Percentiles rank a stretch among this genome's conserved stretches.
Evolutionary conservation across 345 rosid species (phyloP).

Genomic region (Bretschneidera sinensis): DNA sequence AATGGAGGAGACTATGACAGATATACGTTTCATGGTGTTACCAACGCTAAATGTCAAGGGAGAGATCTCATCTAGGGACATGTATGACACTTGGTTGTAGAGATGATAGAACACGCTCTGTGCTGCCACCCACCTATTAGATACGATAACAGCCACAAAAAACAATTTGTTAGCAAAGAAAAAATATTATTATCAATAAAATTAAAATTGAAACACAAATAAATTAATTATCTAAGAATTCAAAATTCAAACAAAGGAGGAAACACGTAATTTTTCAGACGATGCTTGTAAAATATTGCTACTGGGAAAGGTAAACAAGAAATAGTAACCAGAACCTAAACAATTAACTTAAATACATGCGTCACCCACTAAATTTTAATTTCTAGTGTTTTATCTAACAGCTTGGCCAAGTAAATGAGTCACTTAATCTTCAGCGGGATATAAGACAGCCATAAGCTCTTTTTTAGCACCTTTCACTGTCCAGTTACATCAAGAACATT

Average conservation of each 20-base stretch:
- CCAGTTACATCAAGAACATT: too few relatives aligned
- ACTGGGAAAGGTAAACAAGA: background rate
- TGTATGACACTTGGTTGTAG: slow-evolving; percentile 96
- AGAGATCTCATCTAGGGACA: slow-evolving; percentile 94
- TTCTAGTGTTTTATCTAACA: too few relatives aligned
- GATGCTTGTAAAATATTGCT: too few relatives aligned
- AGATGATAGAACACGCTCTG: slow-evolving; percentile 98
- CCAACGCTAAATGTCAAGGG: slow-evolving; percentile 96
- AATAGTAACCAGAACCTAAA: slow-evolving; percentile 7
- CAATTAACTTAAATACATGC: too few relatives aligned
- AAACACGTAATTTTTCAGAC: too few relatives aligned
- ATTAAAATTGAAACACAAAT: too few relatives aligned
- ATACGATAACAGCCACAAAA: slow-evolving; percentile 13
- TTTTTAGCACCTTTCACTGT: too few relatives aligned
- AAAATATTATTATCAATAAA: background rate
- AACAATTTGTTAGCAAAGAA: background rate
- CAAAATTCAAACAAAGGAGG: too few relatives aligned
- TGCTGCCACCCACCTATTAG: slow-evolving; percentile 86
- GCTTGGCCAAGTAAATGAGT: background rate
- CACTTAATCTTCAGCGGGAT: too few relatives aligned
- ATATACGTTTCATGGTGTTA: slow-evolving; percentile 96
- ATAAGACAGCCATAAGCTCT: too few relatives aligned
- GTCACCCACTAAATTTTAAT: too few relatives aligned
- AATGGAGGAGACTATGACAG: slow-evolving; percentile 93
- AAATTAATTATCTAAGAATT: too few relatives aligned